Conservation (phyloP, 495 filamentous ascomycete species). For the Trichoderma erinaceum region DNA sequence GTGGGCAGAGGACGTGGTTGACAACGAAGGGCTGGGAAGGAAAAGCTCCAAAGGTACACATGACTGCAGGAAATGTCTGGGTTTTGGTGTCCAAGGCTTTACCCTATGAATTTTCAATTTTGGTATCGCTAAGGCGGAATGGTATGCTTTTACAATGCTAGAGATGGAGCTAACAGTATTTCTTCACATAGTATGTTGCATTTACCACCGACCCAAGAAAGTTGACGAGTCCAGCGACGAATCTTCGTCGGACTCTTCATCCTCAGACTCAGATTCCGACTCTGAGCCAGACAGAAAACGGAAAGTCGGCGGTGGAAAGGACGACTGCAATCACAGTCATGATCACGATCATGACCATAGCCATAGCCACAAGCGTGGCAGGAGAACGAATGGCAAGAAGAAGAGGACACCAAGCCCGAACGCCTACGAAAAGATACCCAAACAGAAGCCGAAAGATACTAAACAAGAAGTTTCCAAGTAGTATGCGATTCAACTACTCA, state of each 20-base stretch:
- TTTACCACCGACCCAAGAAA: conserved; percentile 81
- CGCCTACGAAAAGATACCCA: conserved; percentile 91
- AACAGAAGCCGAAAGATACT: conserved; percentile 35
- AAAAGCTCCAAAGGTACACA: conserved; percentile 83
- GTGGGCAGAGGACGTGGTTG: conserved; percentile 90
- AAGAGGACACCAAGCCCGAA: conserved; percentile 72
- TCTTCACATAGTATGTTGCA: conserved; percentile 75
- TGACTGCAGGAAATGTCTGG: not conserved
- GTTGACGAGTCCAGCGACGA: conserved; percentile 83
- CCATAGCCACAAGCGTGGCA: conserved; percentile 29
- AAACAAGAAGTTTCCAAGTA: not conserved
- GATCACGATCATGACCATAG: conserved; percentile 22
- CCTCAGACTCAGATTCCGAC: conserved; percentile 54
- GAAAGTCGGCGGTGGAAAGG: conserved; percentile 20
- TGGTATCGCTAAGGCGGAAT: not conserved
- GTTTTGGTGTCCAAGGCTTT: too few species aligned
- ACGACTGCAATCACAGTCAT: conserved; percentile 18
- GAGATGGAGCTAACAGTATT: not conserved
- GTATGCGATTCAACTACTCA: not conserved
- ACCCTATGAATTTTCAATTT: not conserved
- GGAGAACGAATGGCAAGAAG: conserved; percentile 32
- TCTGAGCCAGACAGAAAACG: conserved; percentile 30
- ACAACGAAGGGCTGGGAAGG: conserved; percentile 92
- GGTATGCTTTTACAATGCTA: not conserved
- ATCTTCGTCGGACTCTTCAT: conserved; percentile 58